Evolutionary conservation across 495 filamentous ascomycete species (phyloP).

Genomic region (Penicillium herquei): DNA sequence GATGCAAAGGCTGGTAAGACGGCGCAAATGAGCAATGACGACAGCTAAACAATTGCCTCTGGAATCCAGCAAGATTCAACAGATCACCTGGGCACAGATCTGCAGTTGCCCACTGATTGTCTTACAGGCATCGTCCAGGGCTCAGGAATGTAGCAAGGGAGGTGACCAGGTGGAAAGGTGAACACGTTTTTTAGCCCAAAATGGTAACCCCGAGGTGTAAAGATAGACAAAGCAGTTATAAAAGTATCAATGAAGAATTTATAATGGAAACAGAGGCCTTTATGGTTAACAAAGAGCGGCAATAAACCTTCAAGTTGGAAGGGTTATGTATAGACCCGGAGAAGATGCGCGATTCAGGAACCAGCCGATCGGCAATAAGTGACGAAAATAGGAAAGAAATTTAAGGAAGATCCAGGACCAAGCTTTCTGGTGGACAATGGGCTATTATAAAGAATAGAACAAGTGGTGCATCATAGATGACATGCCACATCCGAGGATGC

Average conservation of each 20-base stretch:
- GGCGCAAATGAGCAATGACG: slow-evolving; percentile 1
- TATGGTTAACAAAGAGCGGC: too few relatives aligned
- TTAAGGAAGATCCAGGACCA: slow-evolving; percentile 4
- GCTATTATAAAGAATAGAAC: slow-evolving; percentile 6
- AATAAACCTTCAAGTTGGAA: neutral
- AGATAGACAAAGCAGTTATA: neutral
- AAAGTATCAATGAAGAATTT: neutral
- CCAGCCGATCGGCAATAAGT: slow-evolving; percentile 11
- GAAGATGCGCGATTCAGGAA: slow-evolving; percentile 3
- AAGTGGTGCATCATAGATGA: slow-evolving; percentile 1
- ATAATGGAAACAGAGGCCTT: neutral
- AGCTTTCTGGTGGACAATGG: slow-evolving; percentile 10
- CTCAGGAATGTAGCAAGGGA: slow-evolving; percentile 23
- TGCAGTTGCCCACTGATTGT: slow-evolving; percentile 9
- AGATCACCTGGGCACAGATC: slow-evolving; percentile 6
- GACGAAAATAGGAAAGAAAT: neutral
- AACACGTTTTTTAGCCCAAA: neutral
- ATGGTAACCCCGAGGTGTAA: neutral
- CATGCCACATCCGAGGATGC: slow-evolving; percentile 1
- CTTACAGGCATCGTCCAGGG: slow-evolving; percentile 20
- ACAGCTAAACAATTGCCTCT: slow-evolving; percentile 4
- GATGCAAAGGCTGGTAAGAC: neutral
- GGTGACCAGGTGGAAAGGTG: neutral
- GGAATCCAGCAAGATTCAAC: slow-evolving; percentile 7
- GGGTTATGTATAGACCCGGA: slow-evolving; percentile 1